Conservation (phyloP, 2,329 filamentous ascomycete species). For the Colletotrichum viniferum region DNA sequence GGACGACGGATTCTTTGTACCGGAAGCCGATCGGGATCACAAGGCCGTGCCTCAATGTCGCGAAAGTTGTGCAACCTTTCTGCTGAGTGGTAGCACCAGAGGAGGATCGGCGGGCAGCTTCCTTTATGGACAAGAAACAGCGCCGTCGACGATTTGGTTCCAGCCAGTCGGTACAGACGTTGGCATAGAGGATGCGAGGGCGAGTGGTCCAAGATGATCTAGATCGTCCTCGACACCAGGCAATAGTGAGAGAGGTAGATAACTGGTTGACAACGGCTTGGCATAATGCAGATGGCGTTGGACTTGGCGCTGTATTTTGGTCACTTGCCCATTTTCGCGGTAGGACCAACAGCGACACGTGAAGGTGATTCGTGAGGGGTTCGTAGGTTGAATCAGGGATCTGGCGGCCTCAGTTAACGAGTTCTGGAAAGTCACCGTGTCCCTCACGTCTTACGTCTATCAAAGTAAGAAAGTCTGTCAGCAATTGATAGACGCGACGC, state of each 20-base stretch:
- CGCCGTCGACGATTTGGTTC: not conserved
- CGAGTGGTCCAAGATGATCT: not conserved
- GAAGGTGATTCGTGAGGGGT: not conserved
- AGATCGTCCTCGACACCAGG: not conserved
- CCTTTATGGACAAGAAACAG: not conserved
- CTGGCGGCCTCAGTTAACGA: no score
- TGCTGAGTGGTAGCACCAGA: not conserved
- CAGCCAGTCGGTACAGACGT: not conserved
- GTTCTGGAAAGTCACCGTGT: no score
- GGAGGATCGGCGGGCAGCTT: not conserved
- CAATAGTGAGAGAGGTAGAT: not conserved
- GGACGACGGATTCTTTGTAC: not conserved
- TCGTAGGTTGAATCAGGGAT: not conserved
- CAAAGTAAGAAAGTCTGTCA: not conserved
- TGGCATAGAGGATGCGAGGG: not conserved
- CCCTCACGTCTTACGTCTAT: no score
- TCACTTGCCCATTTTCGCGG: not conserved
- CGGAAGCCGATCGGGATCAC: not conserved
- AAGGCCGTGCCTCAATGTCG: not conserved
- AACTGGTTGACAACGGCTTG: not conserved
- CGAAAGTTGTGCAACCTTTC: not conserved
- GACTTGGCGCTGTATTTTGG: not conserved
- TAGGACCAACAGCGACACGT: not conserved
- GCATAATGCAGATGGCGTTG: not conserved
- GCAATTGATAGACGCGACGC: not conserved